Evolutionary conservation across 306 rosid species (phyloP).

Genomic region (Carpinus fangiana): DNA sequence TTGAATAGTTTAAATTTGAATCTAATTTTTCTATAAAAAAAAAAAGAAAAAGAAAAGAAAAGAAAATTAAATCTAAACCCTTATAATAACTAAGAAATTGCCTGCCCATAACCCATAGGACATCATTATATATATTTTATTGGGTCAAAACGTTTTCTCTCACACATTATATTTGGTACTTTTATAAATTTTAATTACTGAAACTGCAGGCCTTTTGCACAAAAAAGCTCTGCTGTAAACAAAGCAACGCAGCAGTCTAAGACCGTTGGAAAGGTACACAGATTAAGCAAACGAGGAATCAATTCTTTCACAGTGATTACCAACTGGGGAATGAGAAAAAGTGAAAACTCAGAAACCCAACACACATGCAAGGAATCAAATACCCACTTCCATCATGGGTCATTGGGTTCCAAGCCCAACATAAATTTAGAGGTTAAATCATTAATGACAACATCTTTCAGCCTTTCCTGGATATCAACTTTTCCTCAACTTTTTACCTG

Average conservation of each 20-base stretch:
- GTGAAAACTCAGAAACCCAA: slow-evolving; percentile 6
- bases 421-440: slow-evolving; percentile 20
- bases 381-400: neutral
- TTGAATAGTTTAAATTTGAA: too few species aligned
- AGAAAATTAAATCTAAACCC: too few species aligned
- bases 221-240: slow-evolving; percentile 14
- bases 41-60: too few species aligned
- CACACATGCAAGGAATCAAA: slow-evolving; percentile 23
- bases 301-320: slow-evolving; percentile 8
- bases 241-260: slow-evolving; percentile 26
- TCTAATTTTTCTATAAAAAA: too few species aligned
- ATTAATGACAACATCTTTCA: slow-evolving; percentile 6
- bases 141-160: neutral
- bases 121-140: neutral
- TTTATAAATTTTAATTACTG: neutral
- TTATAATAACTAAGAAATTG: too few species aligned
- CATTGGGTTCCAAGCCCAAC: slow-evolving; percentile 20
- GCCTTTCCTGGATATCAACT: neutral
- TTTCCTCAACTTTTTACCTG: neutral
- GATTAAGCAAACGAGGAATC: slow-evolving; percentile 13
- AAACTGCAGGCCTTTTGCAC: slow-evolving; percentile 14
- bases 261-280: slow-evolving; percentile 19
- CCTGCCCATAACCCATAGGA: neutral
- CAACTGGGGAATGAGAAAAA: slow-evolving; percentile 11
- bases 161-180: neutral